A percentile compares a stretch with the other conserved stretches of the same genome.
Conservation (phyloP, 306 rosid genomes). For the Inga oerstediana region DNA sequence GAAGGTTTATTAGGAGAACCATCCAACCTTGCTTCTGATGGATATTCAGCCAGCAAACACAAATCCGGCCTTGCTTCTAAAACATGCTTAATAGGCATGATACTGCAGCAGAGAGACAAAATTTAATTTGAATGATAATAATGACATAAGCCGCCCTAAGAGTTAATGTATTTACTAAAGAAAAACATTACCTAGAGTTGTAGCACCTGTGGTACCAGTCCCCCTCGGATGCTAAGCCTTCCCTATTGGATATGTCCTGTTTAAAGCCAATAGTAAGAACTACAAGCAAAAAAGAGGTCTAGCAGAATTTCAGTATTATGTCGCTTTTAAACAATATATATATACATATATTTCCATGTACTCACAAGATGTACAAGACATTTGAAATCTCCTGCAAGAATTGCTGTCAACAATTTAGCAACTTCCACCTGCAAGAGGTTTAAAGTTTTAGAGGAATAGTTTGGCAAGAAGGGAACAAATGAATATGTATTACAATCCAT, state of each 20-base stretch:
- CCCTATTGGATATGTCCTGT: constrained; percentile 97
- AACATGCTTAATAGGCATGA: constrained; percentile 70
- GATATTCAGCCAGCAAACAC: constrained; percentile 84
- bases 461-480: constrained; percentile 26
- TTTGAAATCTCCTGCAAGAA: constrained; percentile 87
- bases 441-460: constrained; percentile 3
- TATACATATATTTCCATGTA: constrained; percentile 35
- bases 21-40: constrained; percentile 89
- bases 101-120: constrained; percentile 56
- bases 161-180: constrained; percentile 3
- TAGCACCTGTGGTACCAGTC: constrained; percentile 92
- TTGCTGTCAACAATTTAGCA: constrained; percentile 62
- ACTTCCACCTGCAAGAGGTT: constrained; percentile 72
- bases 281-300: constrained; percentile 32
- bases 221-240: constrained; percentile 93
- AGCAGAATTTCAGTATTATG: constrained; percentile 28
- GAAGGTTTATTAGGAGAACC: constrained; percentile 17
- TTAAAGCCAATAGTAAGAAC: constrained; percentile 38
- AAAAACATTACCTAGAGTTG: constrained; percentile 62
- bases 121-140: constrained; percentile 21
- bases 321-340: not conserved
- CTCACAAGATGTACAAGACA: constrained; percentile 85
- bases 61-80: constrained; percentile 81
- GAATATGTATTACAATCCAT: constrained; percentile 3
- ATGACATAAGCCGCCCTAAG: not conserved